Base-by-base conservation (phyloP, 116 monocot genomes). In the Trichopus zeylanicus region DNA sequence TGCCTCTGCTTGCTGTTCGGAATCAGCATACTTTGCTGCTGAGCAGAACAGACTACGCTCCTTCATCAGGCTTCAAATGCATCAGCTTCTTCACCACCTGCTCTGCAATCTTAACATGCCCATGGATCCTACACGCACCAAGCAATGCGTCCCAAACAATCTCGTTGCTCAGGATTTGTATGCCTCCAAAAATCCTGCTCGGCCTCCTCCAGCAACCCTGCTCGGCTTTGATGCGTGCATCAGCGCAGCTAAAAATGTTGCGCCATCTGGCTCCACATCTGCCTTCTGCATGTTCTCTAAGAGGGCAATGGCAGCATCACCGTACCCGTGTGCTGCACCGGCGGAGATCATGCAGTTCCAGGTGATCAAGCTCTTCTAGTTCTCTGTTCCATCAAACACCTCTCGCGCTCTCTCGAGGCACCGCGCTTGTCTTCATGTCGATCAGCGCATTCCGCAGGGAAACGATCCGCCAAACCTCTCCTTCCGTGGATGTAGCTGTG, bases 261-360 rank as follows among this genome's bases (percentile, higher is more conserved):
- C 51, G 3, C 68, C 62, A 38, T 73, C 73, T 0, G 67, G 63
- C 37, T 27, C 51, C 76, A 61, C 46, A 20, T 26, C 34, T 5
- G 12, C 51, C 33, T 6, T 52, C 6, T 47, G 8, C 53, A 71
- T 32, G 28, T 46, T 20, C 2, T 24, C 1, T 31, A 72, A 71
- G 27, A 78, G 59, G 11, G 9, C 21, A 22, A 62, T 67, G 48
- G 73, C 67, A 23, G 24, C 53, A 1, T 62, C 73, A 0, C 37
- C 67, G 15, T 61, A 67, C 3, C 73, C 73, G 18, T 73, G 73
- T 0, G 73, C 46, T 3, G 73, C 61, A 21, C 67, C 56, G 26
- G 73, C 67, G 15, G 62, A 48, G 60, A 73, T 67, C 67, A 67
- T 51, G 1, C 67, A 35, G 38, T 73, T 73, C 73, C 73, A 73